These are phyloP conservation scores for Leptographium galeiforme DNA, from an alignment of 2,329 filamentous ascomycete genomes.

Conservation along the genomic window DNA sequence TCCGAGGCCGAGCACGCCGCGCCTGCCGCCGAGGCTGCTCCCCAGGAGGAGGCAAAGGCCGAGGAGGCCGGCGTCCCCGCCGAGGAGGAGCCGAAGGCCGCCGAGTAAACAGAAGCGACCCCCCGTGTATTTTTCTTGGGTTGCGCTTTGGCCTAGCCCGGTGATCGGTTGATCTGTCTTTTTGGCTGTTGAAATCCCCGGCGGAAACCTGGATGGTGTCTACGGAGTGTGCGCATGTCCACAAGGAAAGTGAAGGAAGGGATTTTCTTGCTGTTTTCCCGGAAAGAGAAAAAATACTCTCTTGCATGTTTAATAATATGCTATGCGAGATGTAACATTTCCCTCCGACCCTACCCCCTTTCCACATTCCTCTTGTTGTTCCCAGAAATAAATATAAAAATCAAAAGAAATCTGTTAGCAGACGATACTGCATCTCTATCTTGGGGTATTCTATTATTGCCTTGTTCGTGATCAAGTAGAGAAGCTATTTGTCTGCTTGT, in stretches of 20 bases:
- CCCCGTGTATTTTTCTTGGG: conserved; percentile 11
- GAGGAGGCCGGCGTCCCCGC: conserved; percentile 33
- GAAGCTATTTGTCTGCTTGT: too few species aligned
- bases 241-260: conserved; percentile 16
- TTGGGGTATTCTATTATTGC: neutral
- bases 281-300: conserved; percentile 5
- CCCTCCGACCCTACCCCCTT: neutral
- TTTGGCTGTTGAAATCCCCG: conserved; percentile 22
- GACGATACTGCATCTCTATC: neutral
- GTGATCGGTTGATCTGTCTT: conserved; percentile 27
- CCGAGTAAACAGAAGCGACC: conserved; percentile 33
- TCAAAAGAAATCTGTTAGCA: conserved; percentile 1
- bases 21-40: conserved; percentile 33
- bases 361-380: neutral
- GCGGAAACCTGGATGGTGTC: conserved; percentile 42
- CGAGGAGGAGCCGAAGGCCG: conserved; percentile 55
- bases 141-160: conserved; percentile 22
- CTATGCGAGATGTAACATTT: conserved; percentile 7
- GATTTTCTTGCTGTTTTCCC: conserved; percentile 6
- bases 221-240: conserved; percentile 46
- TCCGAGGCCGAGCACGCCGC: conserved; percentile 83
- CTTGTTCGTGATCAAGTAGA: neutral
- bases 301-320: conserved; percentile 5
- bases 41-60: conserved; percentile 44
- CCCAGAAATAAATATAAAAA: conserved; percentile 2